Evolutionary conservation across 371 early-diverging fungal genomes (phyloP).

Genomic region (Zychaea mexicana): DNA sequence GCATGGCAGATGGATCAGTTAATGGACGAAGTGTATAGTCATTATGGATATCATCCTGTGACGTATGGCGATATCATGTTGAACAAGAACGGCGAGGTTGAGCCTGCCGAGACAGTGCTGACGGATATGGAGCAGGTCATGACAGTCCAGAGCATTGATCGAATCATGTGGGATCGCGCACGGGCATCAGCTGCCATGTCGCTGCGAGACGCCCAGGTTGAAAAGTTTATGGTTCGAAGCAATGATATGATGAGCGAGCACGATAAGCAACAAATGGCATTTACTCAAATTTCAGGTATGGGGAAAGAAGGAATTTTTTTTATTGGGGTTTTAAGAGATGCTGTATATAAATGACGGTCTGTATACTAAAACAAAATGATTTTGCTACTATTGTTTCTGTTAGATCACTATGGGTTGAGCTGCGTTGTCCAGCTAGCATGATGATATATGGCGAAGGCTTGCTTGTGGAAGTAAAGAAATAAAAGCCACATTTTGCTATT

Average conservation of each 20-base stretch:
- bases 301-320: no score
- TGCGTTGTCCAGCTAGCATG: constrained; percentile 14
- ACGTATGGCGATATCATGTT: constrained; percentile 72
- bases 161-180: constrained; percentile 50
- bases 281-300: constrained; percentile 28
- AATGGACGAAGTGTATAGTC: constrained; percentile 58
- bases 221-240: constrained; percentile 42
- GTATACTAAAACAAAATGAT: no score
- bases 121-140: constrained; percentile 55
- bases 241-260: constrained; percentile 21
- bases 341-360: no score
- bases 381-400: background rate
- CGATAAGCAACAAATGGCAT: constrained; percentile 9
- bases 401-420: constrained; percentile 28
- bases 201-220: constrained; percentile 19
- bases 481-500: background rate
- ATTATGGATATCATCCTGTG: constrained; percentile 75
- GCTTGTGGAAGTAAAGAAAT: no score
- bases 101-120: constrained; percentile 63
- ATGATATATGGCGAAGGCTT: no score
- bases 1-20: constrained; percentile 18
- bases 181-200: background rate
- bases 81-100: constrained; percentile 38
- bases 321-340: no score
- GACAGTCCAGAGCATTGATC: constrained; percentile 73